These are phyloP conservation scores for Metschnikowia anglica DNA, from an alignment of 805 yeast species.

Conservation along the genomic window DNA sequence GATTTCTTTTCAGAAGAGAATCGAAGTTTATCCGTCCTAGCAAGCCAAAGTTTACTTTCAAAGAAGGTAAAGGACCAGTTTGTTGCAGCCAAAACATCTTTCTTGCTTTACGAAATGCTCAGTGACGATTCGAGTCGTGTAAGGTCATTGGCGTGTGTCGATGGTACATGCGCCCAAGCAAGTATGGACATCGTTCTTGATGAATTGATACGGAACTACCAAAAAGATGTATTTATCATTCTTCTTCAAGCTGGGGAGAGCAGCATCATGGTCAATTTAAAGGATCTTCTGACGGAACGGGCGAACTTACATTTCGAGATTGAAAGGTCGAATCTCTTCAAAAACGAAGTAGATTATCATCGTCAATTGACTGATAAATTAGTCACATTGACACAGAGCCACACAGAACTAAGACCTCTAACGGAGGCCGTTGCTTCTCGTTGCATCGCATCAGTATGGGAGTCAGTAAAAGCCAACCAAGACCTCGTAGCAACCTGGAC, in stretches of 20 bases:
- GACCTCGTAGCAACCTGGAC: slow-evolving; percentile 12
- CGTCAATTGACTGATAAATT: neutral
- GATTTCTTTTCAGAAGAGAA: slow-evolving; percentile 6
- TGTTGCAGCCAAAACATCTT: neutral
- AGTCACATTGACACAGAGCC: neutral
- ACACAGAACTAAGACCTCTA: neutral
- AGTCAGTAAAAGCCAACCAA: neutral
- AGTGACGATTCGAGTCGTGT: slow-evolving; percentile 12
- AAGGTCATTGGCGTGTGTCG: slow-evolving; percentile 8
- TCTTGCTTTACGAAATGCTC: slow-evolving; percentile 7
- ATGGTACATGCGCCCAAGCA: slow-evolving; percentile 1
- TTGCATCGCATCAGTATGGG: slow-evolving; percentile 1
- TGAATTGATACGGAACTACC: neutral
- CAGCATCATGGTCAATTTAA: slow-evolving; percentile 9
- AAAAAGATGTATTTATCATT: neutral
- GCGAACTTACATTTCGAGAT: slow-evolving; percentile 10
- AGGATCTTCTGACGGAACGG: slow-evolving; percentile 7
- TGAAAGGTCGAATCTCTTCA: slow-evolving; percentile 16
- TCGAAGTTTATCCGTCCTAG: slow-evolving; percentile 7
- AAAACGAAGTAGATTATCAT: slow-evolving; percentile 13
- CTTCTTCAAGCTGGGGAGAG: neutral
- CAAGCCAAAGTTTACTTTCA: slow-evolving; percentile 1
- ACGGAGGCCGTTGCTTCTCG: neutral
- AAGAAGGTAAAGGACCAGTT: neutral
- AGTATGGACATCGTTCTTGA: slow-evolving; percentile 3